A percentile compares a stretch with the other conserved stretches of the same genome.
phyloP scores from a whole-genome alignment of 495 filamentous ascomycete species.

The Annulohypoxylon stygium region DNA sequence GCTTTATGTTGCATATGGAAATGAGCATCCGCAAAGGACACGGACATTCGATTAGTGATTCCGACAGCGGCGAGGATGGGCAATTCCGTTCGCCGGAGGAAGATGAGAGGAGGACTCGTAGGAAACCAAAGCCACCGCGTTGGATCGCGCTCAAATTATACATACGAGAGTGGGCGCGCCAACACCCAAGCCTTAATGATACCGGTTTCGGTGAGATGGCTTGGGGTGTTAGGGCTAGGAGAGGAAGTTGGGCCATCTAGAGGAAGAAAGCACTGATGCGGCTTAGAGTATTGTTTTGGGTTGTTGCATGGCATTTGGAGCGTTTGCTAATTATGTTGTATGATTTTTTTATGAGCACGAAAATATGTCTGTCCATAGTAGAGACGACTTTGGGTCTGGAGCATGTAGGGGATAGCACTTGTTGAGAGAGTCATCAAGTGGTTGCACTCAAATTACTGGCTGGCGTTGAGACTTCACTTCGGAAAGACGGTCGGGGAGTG shows the following conservation, averaged over 20 bases:
- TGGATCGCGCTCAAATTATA: constrained; percentile 88
- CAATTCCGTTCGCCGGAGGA: constrained; percentile 53
- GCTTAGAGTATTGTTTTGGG: background rate
- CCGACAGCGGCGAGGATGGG: constrained; percentile 49
- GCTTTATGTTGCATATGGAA: constrained; percentile 75
- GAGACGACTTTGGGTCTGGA: background rate
- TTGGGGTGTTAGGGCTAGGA: constrained; percentile 79
- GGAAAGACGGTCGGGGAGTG: background rate
- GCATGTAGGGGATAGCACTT: constrained; percentile 14
- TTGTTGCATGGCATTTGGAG: constrained; percentile 26
- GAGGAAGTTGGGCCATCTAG: constrained; percentile 87
- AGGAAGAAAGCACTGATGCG: constrained; percentile 18
- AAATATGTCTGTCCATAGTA: constrained; percentile 12
- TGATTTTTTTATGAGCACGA: constrained; percentile 4
- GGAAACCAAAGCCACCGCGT: constrained; percentile 67
- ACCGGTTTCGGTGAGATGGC: constrained; percentile 66
- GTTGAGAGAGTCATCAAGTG: background rate
- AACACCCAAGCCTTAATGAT: constrained; percentile 74
- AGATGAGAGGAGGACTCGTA: constrained; percentile 53
- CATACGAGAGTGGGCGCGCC: constrained; percentile 85
- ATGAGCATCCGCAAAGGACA: constrained; percentile 49
- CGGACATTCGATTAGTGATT: constrained; percentile 43
- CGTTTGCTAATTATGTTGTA: constrained; percentile 11
- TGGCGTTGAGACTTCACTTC: constrained; percentile 22
- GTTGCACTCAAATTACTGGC: constrained; percentile 13